Evolutionary conservation across 2,329 filamentous ascomycete species (phyloP), one percentile per base, ranked within the genome.

Genomic region (Ceratocystis eucalypticola): DNA sequence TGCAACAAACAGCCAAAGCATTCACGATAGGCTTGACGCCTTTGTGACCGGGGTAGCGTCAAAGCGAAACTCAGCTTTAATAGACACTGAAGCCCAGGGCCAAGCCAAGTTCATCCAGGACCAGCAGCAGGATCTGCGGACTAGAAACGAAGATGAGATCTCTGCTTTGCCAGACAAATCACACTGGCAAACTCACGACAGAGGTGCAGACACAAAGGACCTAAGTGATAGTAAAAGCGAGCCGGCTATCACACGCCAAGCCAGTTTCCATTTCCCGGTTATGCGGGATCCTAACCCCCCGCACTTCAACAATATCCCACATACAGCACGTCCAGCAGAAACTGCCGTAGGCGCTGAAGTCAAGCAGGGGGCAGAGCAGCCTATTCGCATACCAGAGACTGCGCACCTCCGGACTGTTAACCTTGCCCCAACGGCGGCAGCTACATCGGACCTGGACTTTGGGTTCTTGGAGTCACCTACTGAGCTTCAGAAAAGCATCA

Each of bases 21-120:
- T 96, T 71, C 89, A 95, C 73, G 90, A 95, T 75, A 91, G 88
- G 74, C 84, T 96, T 66, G 91, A 96, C 74, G 88, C 89, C 22
- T 91, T 92, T 66, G 89, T 96, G 48, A 88, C 92, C 33, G 89
- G 88, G 57, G 90, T 96, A 66, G 91, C 89, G 3, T 88, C 88
- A 64, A 94, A 96, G 74, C 85, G 91, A 65, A 91, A 91, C 77
- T 95, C 90, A 3, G 87, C 89, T 1, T 77, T 92, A 57, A 95
- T 96, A 69, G 82, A 86, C 69, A 86, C 91, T 67, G 91, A 93
- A 76, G 89, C 91, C 0, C 84, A 85, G 69, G 89, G 89, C 20
- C 88, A 96, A 69, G 79, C 82, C 0, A 88, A 91, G n/a, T 83
- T 86, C 55, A 91, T 96, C 74, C 84, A 85, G 65, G 86, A 92